A percentile compares a stretch with the other conserved stretches of the same genome.
These are phyloP conservation scores for Laburnicola sp. DNA, from an alignment of 2,329 filamentous ascomycete genomes.

Conservation along the genomic window DNA sequence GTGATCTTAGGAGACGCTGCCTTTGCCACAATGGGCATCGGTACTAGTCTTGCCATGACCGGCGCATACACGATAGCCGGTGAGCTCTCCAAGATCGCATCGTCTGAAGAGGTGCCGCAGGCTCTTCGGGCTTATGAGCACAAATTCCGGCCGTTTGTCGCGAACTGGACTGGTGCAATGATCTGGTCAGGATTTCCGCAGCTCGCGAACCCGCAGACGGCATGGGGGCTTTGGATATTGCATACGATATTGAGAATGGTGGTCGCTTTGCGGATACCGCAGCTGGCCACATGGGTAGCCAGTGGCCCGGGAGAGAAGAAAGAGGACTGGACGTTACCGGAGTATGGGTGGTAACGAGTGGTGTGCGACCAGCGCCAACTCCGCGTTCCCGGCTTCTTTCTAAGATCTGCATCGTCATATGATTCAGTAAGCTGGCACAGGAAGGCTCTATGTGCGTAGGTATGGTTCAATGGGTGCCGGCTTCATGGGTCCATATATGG, in stretches of 20 bases:
- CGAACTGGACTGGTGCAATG: slow-evolving; percentile 17
- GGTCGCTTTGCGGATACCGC: slow-evolving; percentile 1
- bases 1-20: slow-evolving; percentile 43
- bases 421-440: too few species aligned
- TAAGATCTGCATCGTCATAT: too few species aligned
- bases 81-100: slow-evolving; percentile 33
- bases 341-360: slow-evolving; percentile 18
- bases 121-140: slow-evolving; percentile 31
- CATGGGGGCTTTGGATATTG: slow-evolving; percentile 29
- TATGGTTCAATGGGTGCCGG: too few species aligned
- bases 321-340: slow-evolving; percentile 17
- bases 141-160: slow-evolving; percentile 20
- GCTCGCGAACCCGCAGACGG: slow-evolving; percentile 36
- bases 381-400: too few species aligned
- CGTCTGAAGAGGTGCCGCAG: slow-evolving; percentile 17
- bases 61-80: slow-evolving; percentile 47
- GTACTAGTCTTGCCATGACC: slow-evolving; percentile 41
- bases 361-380: too few species aligned
- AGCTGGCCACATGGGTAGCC: slow-evolving; percentile 3
- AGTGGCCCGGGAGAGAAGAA: slow-evolving; percentile 1
- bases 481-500: too few species aligned
- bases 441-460: too few species aligned
- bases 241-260: slow-evolving; percentile 21
- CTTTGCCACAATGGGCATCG: slow-evolving; percentile 38
- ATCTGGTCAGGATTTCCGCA: slow-evolving; percentile 20